phyloP scores from a whole-genome alignment of 768 basidiomycete genomes.

The Coprinopsis sp. region DNA sequence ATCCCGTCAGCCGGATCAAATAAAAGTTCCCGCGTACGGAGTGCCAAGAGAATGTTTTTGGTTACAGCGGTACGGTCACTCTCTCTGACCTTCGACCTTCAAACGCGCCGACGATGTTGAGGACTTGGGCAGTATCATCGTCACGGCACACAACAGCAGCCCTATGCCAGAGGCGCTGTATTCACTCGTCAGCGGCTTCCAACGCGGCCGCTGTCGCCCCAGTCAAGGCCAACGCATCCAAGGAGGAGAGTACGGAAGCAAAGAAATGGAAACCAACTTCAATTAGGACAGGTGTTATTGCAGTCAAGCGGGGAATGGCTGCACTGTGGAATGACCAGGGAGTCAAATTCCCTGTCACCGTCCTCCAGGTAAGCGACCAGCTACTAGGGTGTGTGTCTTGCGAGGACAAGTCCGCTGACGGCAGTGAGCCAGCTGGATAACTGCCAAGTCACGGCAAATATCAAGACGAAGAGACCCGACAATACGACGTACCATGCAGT shows the following conservation, averaged over 20 bases:
- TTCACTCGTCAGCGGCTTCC: slow-evolving; percentile 39
- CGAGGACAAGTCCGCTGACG: slow-evolving; percentile 5
- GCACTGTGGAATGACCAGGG: slow-evolving; percentile 90
- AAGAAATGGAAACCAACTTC: slow-evolving; percentile 82
- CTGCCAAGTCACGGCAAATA: slow-evolving; percentile 83
- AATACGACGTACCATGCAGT: slow-evolving; percentile 84
- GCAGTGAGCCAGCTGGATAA: slow-evolving; percentile 60
- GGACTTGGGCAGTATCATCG: slow-evolving; percentile 45
- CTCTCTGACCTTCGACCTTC: slow-evolving; percentile 25
- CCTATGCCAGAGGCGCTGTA: slow-evolving; percentile 27
- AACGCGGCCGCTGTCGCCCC: slow-evolving; percentile 24
- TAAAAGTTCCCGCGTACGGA: no score
- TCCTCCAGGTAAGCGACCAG: slow-evolving; percentile 84
- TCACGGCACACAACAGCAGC: slow-evolving; percentile 32
- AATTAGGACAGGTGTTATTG: slow-evolving; percentile 87
- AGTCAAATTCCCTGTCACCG: slow-evolving; percentile 82
- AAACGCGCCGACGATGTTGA: slow-evolving; percentile 39
- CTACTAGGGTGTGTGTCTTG: slow-evolving; percentile 1
- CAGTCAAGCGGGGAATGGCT: slow-evolving; percentile 95
- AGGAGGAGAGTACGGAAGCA: slow-evolving; percentile 19
- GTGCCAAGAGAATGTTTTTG: no score
- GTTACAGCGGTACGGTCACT: not conserved
- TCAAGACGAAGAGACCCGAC: slow-evolving; percentile 59
- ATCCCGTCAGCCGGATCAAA: not conserved
- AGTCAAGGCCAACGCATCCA: slow-evolving; percentile 18